Evolutionary conservation across 805 yeast genomes (phyloP), one percentile per base, ranked within the genome.

Genomic region (Metschnikowia santaceciliae): DNA sequence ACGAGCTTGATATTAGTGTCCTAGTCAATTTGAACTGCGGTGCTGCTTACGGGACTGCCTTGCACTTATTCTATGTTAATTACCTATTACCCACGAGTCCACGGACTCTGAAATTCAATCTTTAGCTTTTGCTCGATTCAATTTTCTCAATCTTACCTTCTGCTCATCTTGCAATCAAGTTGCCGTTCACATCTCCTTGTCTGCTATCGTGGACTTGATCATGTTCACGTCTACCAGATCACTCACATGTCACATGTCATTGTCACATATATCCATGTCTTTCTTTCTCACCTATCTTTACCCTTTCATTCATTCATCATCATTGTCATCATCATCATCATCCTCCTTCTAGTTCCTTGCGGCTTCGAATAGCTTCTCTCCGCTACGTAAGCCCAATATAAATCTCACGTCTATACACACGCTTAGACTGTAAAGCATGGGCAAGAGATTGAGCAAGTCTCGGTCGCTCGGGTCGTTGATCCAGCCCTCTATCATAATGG

Each of bases 401-500:
- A 80, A 80, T 56, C 97, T 74, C 20, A 92, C 97, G 67, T 92
- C 99, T 7, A 90, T 83, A 26, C 92, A 83, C 55, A 82, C 80
- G 51, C 96, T 76, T 61, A 94, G 69, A 26, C 92, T 84, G 60
- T 83, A 80, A 40, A 90, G 70, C 62, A 94, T 70, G 1, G 99
- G 98, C 40, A 94, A 67, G 47, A 94, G 69, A 60, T 90, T 84
- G 67, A 94, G 72, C 52, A 94, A 71, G 61, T 90, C 96, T 20
- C 84, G 74, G 63, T 94, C 99, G 35, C 85, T 80, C n/a, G 95
- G 96, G 68, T 94, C 99, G 63, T 88, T 89, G 55, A 94, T 90
- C 99, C 99, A 94, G 42, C 99, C 98, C 69, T 91, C 97, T 6
- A 94, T 90, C 71, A 86, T 83, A 20, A 94, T 85, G 1, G 96